Evolutionary conservation across 164 flowering plant species (phyloP), one percentile per base, ranked within the genome.

Genomic region (Euptelea pleiosperma): DNA sequence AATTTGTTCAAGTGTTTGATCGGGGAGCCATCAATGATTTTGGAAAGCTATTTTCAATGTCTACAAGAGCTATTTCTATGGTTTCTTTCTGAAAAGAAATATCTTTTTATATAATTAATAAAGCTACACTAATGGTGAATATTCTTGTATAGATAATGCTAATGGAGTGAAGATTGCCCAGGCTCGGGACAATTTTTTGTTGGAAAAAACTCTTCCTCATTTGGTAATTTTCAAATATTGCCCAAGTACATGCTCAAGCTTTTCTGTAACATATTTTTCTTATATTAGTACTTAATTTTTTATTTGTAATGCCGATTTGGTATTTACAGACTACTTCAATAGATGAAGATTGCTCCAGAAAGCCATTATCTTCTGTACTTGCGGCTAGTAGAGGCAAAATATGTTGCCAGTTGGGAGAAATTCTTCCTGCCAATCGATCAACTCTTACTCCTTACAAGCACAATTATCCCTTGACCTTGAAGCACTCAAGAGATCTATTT

Each of bases 371-470:
- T 57, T 77, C 77, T 46, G 30, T 39, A 34, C 58, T 55, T 29
- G 76, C 71, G 31, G 62, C 52, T 45, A 67, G 69, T 57, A 77
- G 70, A 59, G 61, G 69, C 40, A 60, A 65, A 55, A 57, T n/a
- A 29, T 57, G 65, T 50, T 55, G 50, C 68, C 71, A 52, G 40
- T 40, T 79, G 39, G 61, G 37, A 37, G 85, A 68, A 55, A 63
- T 89, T 71, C 63, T 73, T 65, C 91, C 98, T 71, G 96, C 98
- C 39, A 92, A 92, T 61, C 78, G 80, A 29, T 77, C 93, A 43
- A 72, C 69, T 68, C 79, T 77, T 37, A 61, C 63, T 63, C 56
- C 71, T 30, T 39, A 41, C 42, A 70, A 57, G 46, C 60, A 45
- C 43, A 46, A 29, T 37, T 52, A 52, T 39, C 36, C 47, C 69